These are phyloP conservation scores for Rhododendron mucronatum DNA, from an alignment of 148 eudicot species.

Conservation along the genomic window DNA sequence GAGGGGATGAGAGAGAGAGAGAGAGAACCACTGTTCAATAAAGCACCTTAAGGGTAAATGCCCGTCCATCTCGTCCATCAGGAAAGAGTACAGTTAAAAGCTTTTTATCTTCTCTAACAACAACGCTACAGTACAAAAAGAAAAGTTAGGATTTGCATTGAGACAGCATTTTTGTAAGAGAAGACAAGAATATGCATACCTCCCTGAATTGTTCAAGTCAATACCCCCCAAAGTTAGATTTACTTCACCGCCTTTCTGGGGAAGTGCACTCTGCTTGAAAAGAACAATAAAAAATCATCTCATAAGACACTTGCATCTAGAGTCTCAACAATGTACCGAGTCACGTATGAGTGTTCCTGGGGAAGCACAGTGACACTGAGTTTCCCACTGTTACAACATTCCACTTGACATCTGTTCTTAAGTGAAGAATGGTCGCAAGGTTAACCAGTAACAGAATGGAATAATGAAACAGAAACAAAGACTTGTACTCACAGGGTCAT, in stretches of 20 bases:
- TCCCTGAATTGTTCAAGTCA: slow-evolving; percentile 97
- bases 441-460: neutral
- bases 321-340: neutral
- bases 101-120: slow-evolving; percentile 95
- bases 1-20: neutral
- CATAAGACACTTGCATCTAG: neutral
- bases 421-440: too few species aligned
- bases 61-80: slow-evolving; percentile 97
- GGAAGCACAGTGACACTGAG: too few species aligned
- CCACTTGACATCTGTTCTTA: too few species aligned
- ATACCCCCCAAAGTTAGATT: slow-evolving; percentile 94
- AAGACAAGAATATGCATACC: slow-evolving; percentile 39
- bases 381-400: too few species aligned
- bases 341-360: neutral
- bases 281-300: neutral
- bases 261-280: slow-evolving; percentile 69
- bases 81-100: slow-evolving; percentile 93
- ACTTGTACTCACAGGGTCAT: slow-evolving; percentile 73
- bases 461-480: slow-evolving; percentile 8
- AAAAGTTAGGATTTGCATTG: neutral
- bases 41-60: slow-evolving; percentile 89
- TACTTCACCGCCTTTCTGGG: slow-evolving; percentile 96
- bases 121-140: slow-evolving; percentile 61
- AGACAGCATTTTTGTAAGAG: neutral
- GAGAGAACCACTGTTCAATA: neutral